Conservation (phyloP, 129 eudicot genomes). For the sunflower (Helianthus annuus) region DNA sequence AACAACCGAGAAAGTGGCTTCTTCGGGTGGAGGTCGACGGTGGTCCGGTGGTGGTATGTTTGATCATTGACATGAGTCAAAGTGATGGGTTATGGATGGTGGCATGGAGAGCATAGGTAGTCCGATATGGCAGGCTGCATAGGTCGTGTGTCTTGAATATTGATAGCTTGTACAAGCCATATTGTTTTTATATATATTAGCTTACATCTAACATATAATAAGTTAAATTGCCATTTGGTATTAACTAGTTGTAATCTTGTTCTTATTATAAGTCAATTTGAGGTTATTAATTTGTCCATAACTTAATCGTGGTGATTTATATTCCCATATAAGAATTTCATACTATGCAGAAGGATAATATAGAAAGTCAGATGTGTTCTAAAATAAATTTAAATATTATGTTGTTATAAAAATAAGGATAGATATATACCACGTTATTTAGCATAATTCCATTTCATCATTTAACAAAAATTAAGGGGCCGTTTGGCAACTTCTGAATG, state of each 20-base stretch:
- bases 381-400: too few relatives aligned
- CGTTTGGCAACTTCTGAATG: too few relatives aligned
- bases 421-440: too few relatives aligned
- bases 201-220: not conserved
- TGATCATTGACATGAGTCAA: conserved; percentile 32
- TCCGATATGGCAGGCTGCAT: conserved; percentile 35
- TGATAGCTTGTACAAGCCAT: conserved; percentile 14
- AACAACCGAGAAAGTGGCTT: conserved; percentile 42
- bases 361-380: too few relatives aligned
- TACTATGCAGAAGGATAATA: too few relatives aligned
- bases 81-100: conserved; percentile 18
- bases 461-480: too few relatives aligned
- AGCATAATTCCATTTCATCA: too few relatives aligned
- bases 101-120: conserved; percentile 33
- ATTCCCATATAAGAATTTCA: too few relatives aligned
- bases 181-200: conserved; percentile 25
- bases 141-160: conserved; percentile 15
- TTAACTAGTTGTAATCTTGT: not conserved
- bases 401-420: too few relatives aligned
- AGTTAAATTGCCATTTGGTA: not conserved
- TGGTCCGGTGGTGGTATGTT: conserved; percentile 18
- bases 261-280: not conserved
- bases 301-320: not conserved
- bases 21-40: conserved; percentile 18
- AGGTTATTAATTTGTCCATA: not conserved